Conservation (phyloP, 768 basidiomycete genomes). For the Daedaleopsis sinensis region DNA sequence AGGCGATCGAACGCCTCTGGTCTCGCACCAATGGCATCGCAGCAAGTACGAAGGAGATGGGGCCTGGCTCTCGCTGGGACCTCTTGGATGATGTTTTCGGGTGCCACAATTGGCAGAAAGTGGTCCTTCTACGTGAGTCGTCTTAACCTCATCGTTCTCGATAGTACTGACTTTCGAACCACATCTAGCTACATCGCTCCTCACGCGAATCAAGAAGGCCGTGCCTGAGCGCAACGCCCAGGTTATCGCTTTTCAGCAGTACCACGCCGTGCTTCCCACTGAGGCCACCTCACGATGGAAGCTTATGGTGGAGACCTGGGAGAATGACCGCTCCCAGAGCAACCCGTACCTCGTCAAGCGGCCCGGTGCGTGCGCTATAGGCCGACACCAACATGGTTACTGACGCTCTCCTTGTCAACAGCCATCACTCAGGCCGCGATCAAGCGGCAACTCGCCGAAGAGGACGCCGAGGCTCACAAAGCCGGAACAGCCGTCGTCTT, state of each 20-base stretch:
- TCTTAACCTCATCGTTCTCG: neutral
- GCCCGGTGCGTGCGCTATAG: neutral
- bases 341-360: conserved; percentile 25
- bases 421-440: conserved; percentile 18
- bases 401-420: neutral
- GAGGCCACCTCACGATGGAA: conserved; percentile 24
- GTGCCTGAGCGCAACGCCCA: neutral
- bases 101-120: conserved; percentile 42
- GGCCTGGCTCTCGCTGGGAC: conserved; percentile 33
- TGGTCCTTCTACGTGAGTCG: conserved; percentile 28
- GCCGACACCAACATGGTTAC: neutral
- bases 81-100: conserved; percentile 42
- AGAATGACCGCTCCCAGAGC: conserved; percentile 19
- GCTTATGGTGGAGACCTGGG: conserved; percentile 25
- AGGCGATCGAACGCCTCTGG: conserved; percentile 44
- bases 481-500: neutral
- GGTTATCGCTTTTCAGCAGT: neutral
- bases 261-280: neutral
- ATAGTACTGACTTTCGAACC: neutral
- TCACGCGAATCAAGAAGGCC: neutral
- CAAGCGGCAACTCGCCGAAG: conserved; percentile 27
- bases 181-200: neutral
- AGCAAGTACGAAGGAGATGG: conserved; percentile 41
- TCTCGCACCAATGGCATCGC: conserved; percentile 34
- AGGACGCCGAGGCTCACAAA: conserved; percentile 23